Base-by-base conservation (phyloP, 257 asterid species). In the Nicotiana tabacum region DNA sequence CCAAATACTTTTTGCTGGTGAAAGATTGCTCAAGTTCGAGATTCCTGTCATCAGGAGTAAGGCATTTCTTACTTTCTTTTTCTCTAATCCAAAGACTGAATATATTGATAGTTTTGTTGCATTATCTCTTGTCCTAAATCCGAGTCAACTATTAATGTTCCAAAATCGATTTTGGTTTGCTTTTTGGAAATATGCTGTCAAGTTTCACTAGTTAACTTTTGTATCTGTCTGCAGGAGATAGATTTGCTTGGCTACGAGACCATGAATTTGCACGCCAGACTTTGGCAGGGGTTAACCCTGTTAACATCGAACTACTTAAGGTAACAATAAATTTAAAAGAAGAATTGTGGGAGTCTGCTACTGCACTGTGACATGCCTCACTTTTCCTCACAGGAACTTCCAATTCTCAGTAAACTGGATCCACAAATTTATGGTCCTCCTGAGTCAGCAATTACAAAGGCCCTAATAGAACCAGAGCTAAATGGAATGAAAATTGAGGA, bases 401-500 rank as follows among this genome's bases (percentile, higher is more conserved):
- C 89, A 17, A 85, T 83, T 18, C 43, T 62, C 61, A 87, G 85
- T 85, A 87, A 84, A 35, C 89, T 87, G 33, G 87, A 87, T 72
- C 85, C 89, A n/a, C 46, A 83, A n/a, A 35, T 53, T 37, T 84
- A 84, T 5, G 86, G 86, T 3, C 82, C 79, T 4, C 81, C 17
- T 12, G 84, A 87, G 57, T 87, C 87, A 16, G 84, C 86, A 81
- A 94, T 94, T 87, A 93, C 97, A 24, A 86, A 51, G 89, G 94
- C 89, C 51, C 32, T 92, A 81, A 86, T 94, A 53, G 94, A 91
- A 53, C 84, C 82, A 84, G 95, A 90, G 88, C 88, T 94, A 46
- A 70, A 77, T 15, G 97, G 94, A 72, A 84, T 91, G 85, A 87
- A 78, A 62, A 88, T 94, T 35, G 97, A 93, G 65, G 90, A 92